Conservation (phyloP, 2,329 filamentous ascomycete species). For the Aspergillus bombycis region DNA sequence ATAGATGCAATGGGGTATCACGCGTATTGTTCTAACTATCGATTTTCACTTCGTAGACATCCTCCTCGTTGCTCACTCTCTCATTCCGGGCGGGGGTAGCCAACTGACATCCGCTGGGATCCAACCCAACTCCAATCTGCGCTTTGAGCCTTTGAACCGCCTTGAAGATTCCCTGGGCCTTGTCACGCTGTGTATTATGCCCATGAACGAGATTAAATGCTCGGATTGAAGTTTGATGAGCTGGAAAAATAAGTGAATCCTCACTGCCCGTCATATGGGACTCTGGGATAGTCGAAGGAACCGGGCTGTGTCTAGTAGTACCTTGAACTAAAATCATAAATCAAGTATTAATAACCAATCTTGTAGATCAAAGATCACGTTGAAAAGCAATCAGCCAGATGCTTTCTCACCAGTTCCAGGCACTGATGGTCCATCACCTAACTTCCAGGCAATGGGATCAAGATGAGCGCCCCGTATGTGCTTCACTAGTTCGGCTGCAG, state of each 20-base stretch:
- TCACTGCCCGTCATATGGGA: slow-evolving; percentile 30
- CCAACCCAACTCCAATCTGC: slow-evolving; percentile 56
- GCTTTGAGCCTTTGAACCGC: slow-evolving; percentile 55
- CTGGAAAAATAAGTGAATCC: slow-evolving; percentile 41
- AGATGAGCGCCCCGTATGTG: slow-evolving; percentile 60
- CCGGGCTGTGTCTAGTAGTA: slow-evolving; percentile 11
- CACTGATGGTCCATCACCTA: slow-evolving; percentile 62
- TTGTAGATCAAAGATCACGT: slow-evolving; percentile 25
- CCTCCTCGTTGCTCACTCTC: slow-evolving; percentile 56
- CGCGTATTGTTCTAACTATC: slow-evolving; percentile 1
- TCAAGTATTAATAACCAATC: slow-evolving; percentile 20
- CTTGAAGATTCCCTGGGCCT: slow-evolving; percentile 49
- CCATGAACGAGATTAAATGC: slow-evolving; percentile 49
- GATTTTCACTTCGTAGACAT: slow-evolving; percentile 40
- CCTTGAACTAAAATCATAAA: slow-evolving; percentile 21
- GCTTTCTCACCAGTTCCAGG: slow-evolving; percentile 58
- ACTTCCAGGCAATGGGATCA: slow-evolving; percentile 56
- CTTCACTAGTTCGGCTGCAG: slow-evolving; percentile 47
- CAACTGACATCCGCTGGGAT: slow-evolving; percentile 56
- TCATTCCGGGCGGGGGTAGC: slow-evolving; percentile 55
- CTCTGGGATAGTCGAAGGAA: slow-evolving; percentile 50
- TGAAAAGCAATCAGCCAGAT: slow-evolving; percentile 31
- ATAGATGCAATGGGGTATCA: slow-evolving; percentile 9
- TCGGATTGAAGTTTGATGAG: slow-evolving; percentile 37
- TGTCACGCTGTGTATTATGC: slow-evolving; percentile 47